Base-by-base conservation (phyloP, 1,139 yeast genomes). In the Candida tropicalis region DNA sequence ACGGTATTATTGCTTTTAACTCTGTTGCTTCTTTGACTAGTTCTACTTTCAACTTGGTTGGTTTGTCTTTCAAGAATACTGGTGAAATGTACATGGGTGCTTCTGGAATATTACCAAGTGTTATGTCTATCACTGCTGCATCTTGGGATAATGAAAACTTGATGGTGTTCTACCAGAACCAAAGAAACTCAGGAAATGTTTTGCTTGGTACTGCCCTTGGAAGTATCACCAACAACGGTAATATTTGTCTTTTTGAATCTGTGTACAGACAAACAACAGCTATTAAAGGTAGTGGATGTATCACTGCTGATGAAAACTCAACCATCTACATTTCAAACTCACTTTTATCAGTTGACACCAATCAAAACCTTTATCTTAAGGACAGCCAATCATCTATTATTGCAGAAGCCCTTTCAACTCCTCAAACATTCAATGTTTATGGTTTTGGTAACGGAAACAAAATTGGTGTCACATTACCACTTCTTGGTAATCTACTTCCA, bases 401-500 rank as follows among this genome's bases (percentile, higher is more conserved):
- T 38, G 61, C 57, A n/a, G 53, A 52, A 22, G 56, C 56, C 6
- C 27, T 58, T 13, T 44, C 57, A 12, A 11, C 44, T 10, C 22
- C 55, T 17, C 60, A 53, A 44, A 59, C 63, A 5, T 59, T 55
- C 46, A 57, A 47, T 2, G 69, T 67, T 22, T 58, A 58, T 26
- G 70, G 70, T 27, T 66, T 58, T 44, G 72, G 72, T 43, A 53
- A 52, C 42, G 63, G 66, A 5, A 67, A 67, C 42, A 43, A 47
- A 12, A 54, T 67, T 39, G 65, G 62, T 38, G 33, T 64, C 13
- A 51, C 47, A 36, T 17, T 51, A 20, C 48, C 63, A 5, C 48
- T 62, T 36, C 29, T 52, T 18, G 17, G 41, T 3, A 24, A n/a
- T n/a, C n/a, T n/a, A n/a, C n/a, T n/a, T n/a, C n/a, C n/a, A n/a